Percentiles rank a stretch among this genome's conserved stretches.
Evolutionary conservation across 495 filamentous ascomycete genomes (phyloP).

Genomic region (Collariella sp.): DNA sequence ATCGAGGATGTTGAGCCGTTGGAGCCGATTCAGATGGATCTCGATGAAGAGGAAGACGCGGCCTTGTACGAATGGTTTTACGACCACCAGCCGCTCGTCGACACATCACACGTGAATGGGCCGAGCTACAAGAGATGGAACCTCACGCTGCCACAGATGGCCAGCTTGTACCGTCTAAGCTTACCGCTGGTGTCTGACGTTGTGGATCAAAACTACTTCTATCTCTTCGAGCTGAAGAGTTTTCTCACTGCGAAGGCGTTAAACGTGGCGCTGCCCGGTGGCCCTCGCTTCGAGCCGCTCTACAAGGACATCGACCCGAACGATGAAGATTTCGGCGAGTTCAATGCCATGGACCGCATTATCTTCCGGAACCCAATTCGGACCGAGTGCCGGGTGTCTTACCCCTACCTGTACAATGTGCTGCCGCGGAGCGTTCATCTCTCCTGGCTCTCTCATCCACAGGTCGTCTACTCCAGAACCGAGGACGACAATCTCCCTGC

Average conservation of each 20-base stretch:
- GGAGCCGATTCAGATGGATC: constrained; percentile 98
- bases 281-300: constrained; percentile 91
- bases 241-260: constrained; percentile 95
- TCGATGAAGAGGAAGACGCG: constrained; percentile 90
- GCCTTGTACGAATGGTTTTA: constrained; percentile 96
- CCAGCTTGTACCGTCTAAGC: constrained; percentile 84
- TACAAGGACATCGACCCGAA: constrained; percentile 99
- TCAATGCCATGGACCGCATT: constrained; percentile 98
- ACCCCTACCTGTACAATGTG: constrained; percentile 93
- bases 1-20: constrained; percentile 97
- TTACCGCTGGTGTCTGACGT: constrained; percentile 85
- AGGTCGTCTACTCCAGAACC: constrained; percentile 80
- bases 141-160: constrained; percentile 89
- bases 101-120: constrained; percentile 91
- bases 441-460: constrained; percentile 89
- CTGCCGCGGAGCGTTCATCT: constrained; percentile 89
- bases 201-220: constrained; percentile 93
- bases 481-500: constrained; percentile 87
- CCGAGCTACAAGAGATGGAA: constrained; percentile 98
- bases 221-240: constrained; percentile 94
- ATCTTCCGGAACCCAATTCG: constrained; percentile 95
- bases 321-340: constrained; percentile 98
- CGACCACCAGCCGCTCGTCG: constrained; percentile 83
- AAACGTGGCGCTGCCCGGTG: constrained; percentile 94
- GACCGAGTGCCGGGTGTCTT: constrained; percentile 92